Base-by-base conservation (phyloP, 2,329 filamentous ascomycete genomes). In the Sarocladium kiliense region DNA sequence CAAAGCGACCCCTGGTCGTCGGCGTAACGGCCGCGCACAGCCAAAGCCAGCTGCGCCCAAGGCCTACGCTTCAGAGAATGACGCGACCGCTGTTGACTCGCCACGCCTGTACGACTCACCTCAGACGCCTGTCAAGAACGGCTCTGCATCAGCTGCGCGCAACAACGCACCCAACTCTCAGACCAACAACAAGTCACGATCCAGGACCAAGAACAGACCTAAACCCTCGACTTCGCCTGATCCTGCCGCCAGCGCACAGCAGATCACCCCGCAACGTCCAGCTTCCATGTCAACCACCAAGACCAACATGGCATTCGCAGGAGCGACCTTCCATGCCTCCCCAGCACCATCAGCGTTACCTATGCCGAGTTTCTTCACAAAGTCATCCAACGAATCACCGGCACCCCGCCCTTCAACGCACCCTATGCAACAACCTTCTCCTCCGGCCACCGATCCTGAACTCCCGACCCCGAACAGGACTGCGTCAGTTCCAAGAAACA, bases 261-360 rank as follows among this genome's bases (percentile, higher is more conserved):
- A 72, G 49, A 82, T 78, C 18, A 71, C 64, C 21, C 69, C 70
- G 18, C 64, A 66, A 11, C 73, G 77, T 53, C 73, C 72, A 16
- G 65, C 66, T 9, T 67, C 71, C 27, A 66, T 74, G 60, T 39
- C 44, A n/a, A 79, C 77, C 65, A 71, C 78, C 45, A 69, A 71
- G 50, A 70, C 71, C 27, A 72, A 72, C 50, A 77, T 83, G 57
- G 85, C 87, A 45, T 99, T 96, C 72, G 94, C 94, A 37, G 94
- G 93, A 49, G 88, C 93, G 32, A 95, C 91, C 4, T 99, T 97
- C 69, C 92, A 97, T 70, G 89, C 91, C 39, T 97, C 94, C 9
- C 94, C 94, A 19, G 93, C 92, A 1, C 88, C 94, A 0, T 95
- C 91, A 9, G 86, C 91, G 23, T 77, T 99, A 30, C 94, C 94